Evolutionary conservation across 208 protist genomes (phyloP), one percentile per base, ranked within the genome.

Genomic region (Trypanosoma mega): DNA sequence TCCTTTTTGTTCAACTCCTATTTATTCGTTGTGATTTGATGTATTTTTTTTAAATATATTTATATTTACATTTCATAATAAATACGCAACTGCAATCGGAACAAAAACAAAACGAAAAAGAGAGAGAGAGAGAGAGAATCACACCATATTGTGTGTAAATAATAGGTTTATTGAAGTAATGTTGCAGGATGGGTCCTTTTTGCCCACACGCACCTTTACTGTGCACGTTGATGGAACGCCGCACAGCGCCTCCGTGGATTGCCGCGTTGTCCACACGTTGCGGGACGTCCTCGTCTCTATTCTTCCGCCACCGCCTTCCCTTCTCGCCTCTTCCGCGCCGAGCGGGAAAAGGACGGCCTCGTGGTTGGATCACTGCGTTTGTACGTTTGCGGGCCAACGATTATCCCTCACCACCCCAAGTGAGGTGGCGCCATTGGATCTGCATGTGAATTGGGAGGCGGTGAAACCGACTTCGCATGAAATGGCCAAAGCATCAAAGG

Each of bases 321-420:
- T 31, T 36, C 0, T 20, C 8, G 20, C 44, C 11, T n/a, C 48
- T 37, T 11, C 39, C 30, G 7, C 45, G 5, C 20, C 57, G 9
- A 2, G 7, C 23, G 12, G 3, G n/a, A 45, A 2, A 18, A 9
- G 41, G 11, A 7, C 14, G 1, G 21, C 4, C 14, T 24, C 7
- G 20, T 69, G 63, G 63, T 47, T 69, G 6, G 46, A 69, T 26
- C 8, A 23, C 37, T 69, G 47, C 31, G 29, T 63, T 16, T 71
- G 64, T 46, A 27, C 48, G 20, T 63, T 57, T 52, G 64, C 54
- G 29, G 64, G 49, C 8, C 67, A 73, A 43, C 56, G 51, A 23
- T 34, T 71, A 12, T 56, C 64, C 16, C 55, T 71, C 1, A 36
- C 36, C n/a, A 55, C 39, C 3, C 48, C 48, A 39, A 71, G 54